phyloP scores from a whole-genome alignment of 1,284 basidiomycete genomes.

The Tilletia indica region DNA sequence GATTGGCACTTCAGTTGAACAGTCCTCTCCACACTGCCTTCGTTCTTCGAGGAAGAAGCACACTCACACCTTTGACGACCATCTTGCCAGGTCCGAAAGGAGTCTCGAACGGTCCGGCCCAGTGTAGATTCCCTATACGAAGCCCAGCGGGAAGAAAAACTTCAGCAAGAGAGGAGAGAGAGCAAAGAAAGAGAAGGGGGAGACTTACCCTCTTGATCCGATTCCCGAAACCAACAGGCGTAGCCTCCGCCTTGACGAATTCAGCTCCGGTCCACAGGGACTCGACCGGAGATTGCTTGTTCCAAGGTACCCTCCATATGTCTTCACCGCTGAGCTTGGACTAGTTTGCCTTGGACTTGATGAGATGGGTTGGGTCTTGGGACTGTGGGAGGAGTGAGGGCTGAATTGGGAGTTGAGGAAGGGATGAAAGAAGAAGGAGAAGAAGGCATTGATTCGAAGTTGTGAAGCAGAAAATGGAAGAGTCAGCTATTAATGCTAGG shows the following conservation, averaged over 20 bases:
- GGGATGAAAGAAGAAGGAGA: no score
- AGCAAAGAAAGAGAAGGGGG: not conserved
- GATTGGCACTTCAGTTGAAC: not conserved
- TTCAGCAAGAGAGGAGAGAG: not conserved
- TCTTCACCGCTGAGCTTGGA: not conserved
- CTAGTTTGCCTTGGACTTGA: not conserved
- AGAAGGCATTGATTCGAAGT: constrained; percentile 22
- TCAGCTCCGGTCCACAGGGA: constrained; percentile 24
- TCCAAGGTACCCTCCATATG: not conserved
- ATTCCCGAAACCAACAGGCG: constrained; percentile 23
- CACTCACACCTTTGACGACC: constrained; percentile 19
- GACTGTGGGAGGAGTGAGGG: not conserved
- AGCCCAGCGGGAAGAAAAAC: not conserved
- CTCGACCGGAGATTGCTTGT: constrained; percentile 19
- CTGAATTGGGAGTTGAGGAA: constrained; percentile 21
- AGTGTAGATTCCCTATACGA: constrained; percentile 10
- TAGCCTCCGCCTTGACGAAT: constrained; percentile 21
- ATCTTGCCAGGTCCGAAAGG: constrained; percentile 19
- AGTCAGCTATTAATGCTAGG: no score
- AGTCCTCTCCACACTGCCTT: not conserved
- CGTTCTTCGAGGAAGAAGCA: no score
- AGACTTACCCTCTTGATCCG: constrained; percentile 16
- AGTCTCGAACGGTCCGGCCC: constrained; percentile 16
- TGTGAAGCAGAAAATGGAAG: not conserved
- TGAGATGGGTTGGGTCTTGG: not conserved